Conservation (phyloP, 805 yeast species). For the Wickerhamomyces bovis region DNA sequence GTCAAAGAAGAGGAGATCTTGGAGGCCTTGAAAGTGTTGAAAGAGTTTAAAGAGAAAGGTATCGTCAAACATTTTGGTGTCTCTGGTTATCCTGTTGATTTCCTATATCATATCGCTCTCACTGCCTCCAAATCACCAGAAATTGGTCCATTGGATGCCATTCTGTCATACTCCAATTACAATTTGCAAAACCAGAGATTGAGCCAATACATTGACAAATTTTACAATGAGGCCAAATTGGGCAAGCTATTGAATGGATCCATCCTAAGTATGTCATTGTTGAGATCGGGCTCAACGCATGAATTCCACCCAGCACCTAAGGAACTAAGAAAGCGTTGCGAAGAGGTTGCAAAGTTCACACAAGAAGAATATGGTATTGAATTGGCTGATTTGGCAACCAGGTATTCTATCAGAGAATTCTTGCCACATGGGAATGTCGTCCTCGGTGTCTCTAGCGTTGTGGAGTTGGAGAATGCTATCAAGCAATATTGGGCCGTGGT, state of each 20-base stretch:
- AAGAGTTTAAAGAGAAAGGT: constrained; percentile 57
- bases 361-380: constrained; percentile 39
- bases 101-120: constrained; percentile 47
- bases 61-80: constrained; percentile 62
- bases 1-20: constrained; percentile 46
- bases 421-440: constrained; percentile 49
- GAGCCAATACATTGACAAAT: constrained; percentile 40
- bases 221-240: constrained; percentile 48
- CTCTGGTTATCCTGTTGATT: constrained; percentile 82
- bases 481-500: constrained; percentile 46
- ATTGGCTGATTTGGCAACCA: constrained; percentile 74
- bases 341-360: constrained; percentile 34
- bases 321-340: constrained; percentile 42
- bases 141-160: constrained; percentile 65
- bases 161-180: constrained; percentile 75
- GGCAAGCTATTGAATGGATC: constrained; percentile 70
- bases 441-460: constrained; percentile 63
- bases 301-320: constrained; percentile 75
- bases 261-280: constrained; percentile 80
- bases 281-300: constrained; percentile 61
- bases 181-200: constrained; percentile 70
- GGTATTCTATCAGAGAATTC: constrained; percentile 56
- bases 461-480: constrained; percentile 61
- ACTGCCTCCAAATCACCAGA: constrained; percentile 28
- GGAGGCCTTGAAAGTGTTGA: constrained; percentile 59